phyloP scores from a whole-genome alignment of 169 alveolate species.

The Amoebophrya sp. region DNA sequence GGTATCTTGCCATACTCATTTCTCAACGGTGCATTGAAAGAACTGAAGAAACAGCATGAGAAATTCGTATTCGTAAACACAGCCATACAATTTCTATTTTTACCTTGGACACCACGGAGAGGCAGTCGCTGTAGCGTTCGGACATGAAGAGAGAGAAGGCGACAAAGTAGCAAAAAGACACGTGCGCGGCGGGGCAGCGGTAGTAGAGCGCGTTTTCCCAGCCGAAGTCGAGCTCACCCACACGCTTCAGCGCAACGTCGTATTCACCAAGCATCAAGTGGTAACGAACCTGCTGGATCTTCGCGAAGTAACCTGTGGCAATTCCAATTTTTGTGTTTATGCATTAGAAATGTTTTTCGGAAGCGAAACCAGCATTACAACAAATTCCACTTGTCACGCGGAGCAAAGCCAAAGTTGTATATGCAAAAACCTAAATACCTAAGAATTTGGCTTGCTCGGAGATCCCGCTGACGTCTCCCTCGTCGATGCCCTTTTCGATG shows the following conservation, averaged over 20 bases:
- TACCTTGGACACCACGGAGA: not conserved
- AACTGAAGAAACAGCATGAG: too few species aligned
- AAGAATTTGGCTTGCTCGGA: not conserved
- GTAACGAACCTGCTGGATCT: not conserved
- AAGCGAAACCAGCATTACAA: too few species aligned
- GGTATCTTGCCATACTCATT: too few species aligned
- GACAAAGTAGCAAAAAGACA: not conserved
- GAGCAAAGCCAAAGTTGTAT: too few species aligned
- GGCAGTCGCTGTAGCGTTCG: not conserved
- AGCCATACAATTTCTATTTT: too few species aligned
- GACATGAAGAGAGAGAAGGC: not conserved
- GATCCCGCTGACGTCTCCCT: not conserved
- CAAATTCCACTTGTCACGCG: too few species aligned
- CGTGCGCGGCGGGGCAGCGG: slow-evolving; percentile 4
- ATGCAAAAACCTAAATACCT: too few species aligned
- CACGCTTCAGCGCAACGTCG: not conserved
- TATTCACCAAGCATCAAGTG: not conserved
- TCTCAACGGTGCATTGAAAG: too few species aligned
- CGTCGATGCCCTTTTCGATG: not conserved
- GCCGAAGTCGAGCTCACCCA: not conserved
- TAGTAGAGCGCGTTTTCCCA: not conserved
- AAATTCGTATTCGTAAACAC: too few species aligned
- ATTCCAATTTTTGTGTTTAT: too few species aligned
- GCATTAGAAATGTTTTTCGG: too few species aligned
- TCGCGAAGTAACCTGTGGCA: slow-evolving; percentile 21